Evolutionary conservation across 2,329 filamentous ascomycete species (phyloP).

Genomic region (Trichoderma aggressivum): DNA sequence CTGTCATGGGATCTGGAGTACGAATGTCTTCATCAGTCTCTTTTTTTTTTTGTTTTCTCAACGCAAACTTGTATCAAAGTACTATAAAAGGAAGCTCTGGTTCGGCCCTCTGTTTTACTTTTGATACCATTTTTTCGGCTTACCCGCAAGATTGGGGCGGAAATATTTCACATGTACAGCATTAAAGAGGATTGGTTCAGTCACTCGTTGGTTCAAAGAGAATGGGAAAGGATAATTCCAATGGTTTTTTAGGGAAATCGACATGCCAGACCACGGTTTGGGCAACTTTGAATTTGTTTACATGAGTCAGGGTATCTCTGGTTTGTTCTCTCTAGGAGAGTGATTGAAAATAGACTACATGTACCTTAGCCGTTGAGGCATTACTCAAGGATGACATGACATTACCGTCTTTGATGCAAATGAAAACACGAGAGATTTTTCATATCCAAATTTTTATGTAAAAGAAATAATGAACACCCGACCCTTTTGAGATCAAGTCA

Average conservation of each 20-base stretch:
- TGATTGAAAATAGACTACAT: conserved; percentile 13
- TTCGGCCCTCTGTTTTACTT: neutral
- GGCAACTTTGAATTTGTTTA: conserved; percentile 15
- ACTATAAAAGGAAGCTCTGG: neutral
- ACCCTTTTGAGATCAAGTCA: no score
- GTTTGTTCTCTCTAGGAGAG: conserved; percentile 7
- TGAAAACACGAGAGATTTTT: neutral
- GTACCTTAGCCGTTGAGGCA: conserved; percentile 5
- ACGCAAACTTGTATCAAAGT: neutral
- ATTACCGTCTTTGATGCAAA: neutral
- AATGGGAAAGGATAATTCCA: conserved; percentile 15
- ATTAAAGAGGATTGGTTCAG: conserved; percentile 16
- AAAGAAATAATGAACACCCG: neutral
- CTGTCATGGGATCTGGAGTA: conserved; percentile 9
- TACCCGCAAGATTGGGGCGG: neutral
- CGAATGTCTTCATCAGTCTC: conserved; percentile 11
- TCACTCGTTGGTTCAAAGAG: conserved; percentile 16
- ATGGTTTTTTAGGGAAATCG: conserved; percentile 7
- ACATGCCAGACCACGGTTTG: neutral
- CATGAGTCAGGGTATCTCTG: conserved; percentile 12
- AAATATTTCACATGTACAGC: conserved; percentile 3
- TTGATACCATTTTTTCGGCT: conserved; percentile 10
- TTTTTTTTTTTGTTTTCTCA: neutral
- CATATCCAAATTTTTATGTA: neutral
- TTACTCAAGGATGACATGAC: neutral